Base-by-base conservation (phyloP, 495 filamentous ascomycete genomes). In the Venustampulla echinocandica region DNA sequence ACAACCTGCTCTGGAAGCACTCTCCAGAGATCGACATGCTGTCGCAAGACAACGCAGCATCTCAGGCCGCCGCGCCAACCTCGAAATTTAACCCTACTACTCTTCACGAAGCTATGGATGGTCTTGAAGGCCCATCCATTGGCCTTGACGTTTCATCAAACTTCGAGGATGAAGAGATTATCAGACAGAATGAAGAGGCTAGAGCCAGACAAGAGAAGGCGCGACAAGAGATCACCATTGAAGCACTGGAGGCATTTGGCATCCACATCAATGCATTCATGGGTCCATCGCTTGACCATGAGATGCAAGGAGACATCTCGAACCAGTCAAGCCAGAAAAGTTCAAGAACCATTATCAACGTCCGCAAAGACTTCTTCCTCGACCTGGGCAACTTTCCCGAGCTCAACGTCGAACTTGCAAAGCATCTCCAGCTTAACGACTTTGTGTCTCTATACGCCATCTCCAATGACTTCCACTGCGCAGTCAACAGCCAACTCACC, bases 361-460 rank as follows among this genome's bases (percentile, higher is more conserved):
- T n/a, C 10, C 41, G 25, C 3, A 32, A 30, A n/a, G 41, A 75
- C 51, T 57, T 84, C 40, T 67, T 82, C 56, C 49, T 56, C 23
- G 66, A 65, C 2, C 50, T 86, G 17, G 47, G 70, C 24, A 53
- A 59, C 5, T 59, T 68, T 44, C 58, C 66, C 10, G 74, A 80
- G 21, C 56, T 85, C 3, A 48, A 68, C 38, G 54, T 76, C 20
- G 63, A 68, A 44, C 48, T 84, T 18, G 65, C 69, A 45, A 67
- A 66, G 38, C 61, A 69, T 30, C 70, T 85, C 38, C 46, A 56
- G 9, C 54, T 74, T 2, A 46, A 61, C 3, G 69, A 76, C 33
- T 59, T 84, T 11, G 35, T 82, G 42, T 63, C 61, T 14, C 67
- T 85, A 14, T 81, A 79, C 61, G 59, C 73, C 52, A 71, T 78